A percentile compares a stretch with the other conserved stretches of the same genome.
Evolutionary conservation across 2,329 filamentous ascomycete species (phyloP).

Genomic region (Aureobasidium sp.): DNA sequence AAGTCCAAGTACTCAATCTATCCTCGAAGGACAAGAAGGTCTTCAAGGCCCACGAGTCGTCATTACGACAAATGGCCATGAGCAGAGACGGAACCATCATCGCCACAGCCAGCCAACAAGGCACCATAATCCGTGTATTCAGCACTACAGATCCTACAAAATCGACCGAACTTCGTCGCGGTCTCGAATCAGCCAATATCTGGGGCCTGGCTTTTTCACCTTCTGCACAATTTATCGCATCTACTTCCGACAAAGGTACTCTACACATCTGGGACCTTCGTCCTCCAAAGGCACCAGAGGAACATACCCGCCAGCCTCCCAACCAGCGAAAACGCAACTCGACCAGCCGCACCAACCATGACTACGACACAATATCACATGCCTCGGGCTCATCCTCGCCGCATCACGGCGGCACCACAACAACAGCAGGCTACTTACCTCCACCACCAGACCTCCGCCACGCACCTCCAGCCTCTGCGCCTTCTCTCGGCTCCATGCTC

Average conservation of each 20-base stretch:
- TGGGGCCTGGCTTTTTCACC: conserved; percentile 86
- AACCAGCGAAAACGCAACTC: conserved; percentile 19
- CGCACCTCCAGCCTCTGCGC: conserved; percentile 16
- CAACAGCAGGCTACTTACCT: conserved; percentile 26
- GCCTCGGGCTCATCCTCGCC: conserved; percentile 17
- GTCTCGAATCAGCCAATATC: conserved; percentile 79
- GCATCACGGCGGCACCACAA: conserved; percentile 18
- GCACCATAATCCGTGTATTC: conserved; percentile 83
- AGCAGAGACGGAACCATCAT: conserved; percentile 74
- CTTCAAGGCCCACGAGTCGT: conserved; percentile 78
- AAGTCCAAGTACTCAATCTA: conserved; percentile 81
- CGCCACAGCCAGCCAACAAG: conserved; percentile 84
- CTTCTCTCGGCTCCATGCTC: conserved; percentile 9
- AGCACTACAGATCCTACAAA: conserved; percentile 72
- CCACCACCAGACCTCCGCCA: conserved; percentile 25
- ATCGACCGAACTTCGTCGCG: conserved; percentile 76
- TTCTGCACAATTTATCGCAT: conserved; percentile 70
- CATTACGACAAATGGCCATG: conserved; percentile 70
- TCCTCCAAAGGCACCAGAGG: conserved; percentile 38
- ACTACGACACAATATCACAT: conserved; percentile 17
- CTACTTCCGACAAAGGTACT: conserved; percentile 94
- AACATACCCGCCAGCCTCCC: conserved; percentile 23
- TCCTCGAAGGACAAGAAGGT: conserved; percentile 79
- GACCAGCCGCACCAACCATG: neutral
- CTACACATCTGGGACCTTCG: conserved; percentile 89